Percentiles rank a stretch among this genome's conserved stretches.
Evolutionary conservation across 2,329 filamentous ascomycete genomes (phyloP).

Genomic region (Venturia carpophila): DNA sequence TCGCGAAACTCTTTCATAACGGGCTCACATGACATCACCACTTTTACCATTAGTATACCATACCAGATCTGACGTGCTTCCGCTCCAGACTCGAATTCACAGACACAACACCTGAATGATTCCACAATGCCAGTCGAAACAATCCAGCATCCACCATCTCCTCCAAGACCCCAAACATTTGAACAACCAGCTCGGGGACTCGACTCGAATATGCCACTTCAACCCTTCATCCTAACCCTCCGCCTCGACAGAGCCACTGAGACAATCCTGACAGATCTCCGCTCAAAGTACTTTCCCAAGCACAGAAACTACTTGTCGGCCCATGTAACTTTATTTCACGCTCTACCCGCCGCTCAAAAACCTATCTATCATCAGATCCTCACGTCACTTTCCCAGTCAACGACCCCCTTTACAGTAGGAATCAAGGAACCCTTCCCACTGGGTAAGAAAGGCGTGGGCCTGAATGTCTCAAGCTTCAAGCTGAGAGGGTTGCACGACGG

Average conservation of each 20-base stretch:
- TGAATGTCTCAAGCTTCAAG: constrained; percentile 3
- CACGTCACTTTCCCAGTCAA: constrained; percentile 13
- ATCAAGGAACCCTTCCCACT: background rate
- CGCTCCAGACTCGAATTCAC: background rate
- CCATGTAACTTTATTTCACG: constrained; percentile 25
- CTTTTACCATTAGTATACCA: no score
- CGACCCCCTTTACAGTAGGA: background rate
- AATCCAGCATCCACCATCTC: background rate
- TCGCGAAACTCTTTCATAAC: no score
- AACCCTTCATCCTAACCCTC: constrained; percentile 25
- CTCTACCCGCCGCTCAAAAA: constrained; percentile 23
- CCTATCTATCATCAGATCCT: constrained; percentile 19
- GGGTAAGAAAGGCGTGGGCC: background rate
- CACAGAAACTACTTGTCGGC: constrained; percentile 23
- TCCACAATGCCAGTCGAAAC: background rate
- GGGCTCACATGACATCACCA: background rate
- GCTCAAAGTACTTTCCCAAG: constrained; percentile 23
- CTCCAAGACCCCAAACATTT: background rate
- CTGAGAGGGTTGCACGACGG: constrained; percentile 1
- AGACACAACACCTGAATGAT: background rate
- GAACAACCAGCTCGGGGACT: background rate
- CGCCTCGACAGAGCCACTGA: constrained; percentile 20
- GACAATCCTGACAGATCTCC: constrained; percentile 22
- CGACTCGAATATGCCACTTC: constrained; percentile 18
- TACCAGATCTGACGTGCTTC: background rate